Percentiles rank a stretch among this genome's conserved stretches.
phyloP scores from a whole-genome alignment of 192 early-diverging fungal species.

The Coemansia sp. region DNA sequence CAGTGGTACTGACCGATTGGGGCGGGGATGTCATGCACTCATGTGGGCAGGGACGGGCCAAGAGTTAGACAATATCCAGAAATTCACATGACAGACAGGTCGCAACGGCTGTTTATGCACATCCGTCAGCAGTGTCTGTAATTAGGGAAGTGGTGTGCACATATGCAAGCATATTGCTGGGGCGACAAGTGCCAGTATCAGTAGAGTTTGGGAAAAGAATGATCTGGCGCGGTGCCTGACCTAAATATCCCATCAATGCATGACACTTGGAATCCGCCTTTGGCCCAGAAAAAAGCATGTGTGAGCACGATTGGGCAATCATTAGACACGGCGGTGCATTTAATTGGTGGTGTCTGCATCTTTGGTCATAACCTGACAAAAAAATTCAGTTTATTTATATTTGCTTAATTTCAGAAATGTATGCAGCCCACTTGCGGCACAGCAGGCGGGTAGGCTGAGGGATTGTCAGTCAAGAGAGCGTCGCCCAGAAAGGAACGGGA shows the following conservation, averaged over 20 bases:
- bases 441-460: neutral
- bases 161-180: neutral
- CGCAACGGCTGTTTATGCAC: neutral
- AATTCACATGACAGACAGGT: neutral
- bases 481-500: neutral
- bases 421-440: neutral
- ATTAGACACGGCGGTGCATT: neutral
- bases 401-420: neutral
- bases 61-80: conserved; percentile 3
- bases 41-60: neutral
- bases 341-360: neutral
- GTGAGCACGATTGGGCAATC: neutral
- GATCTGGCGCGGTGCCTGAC: neutral
- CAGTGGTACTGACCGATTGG: neutral
- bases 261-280: neutral
- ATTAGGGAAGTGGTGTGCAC: neutral
- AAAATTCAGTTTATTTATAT: neutral
- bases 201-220: neutral
- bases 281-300: neutral
- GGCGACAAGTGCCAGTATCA: neutral
- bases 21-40: neutral
- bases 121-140: neutral
- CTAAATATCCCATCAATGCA: neutral
- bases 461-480: neutral
- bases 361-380: neutral